Evolutionary conservation across 176 grass and related monocot species (phyloP).

Genomic region (Carex littledalei): DNA sequence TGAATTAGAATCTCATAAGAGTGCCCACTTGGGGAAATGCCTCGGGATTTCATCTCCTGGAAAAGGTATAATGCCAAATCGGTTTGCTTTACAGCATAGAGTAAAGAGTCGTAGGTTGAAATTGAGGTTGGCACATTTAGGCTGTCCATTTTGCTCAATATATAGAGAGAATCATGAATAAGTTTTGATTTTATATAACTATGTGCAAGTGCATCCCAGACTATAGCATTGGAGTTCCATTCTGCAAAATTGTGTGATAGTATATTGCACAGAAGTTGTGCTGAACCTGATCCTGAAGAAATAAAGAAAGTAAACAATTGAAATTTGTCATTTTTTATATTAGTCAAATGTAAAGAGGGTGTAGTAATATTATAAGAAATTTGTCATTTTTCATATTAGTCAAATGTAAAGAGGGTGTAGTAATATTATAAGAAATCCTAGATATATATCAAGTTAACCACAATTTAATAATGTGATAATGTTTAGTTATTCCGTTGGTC

Average conservation of each 20-base stretch:
- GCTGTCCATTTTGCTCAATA: slow-evolving; percentile 73
- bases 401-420: neutral
- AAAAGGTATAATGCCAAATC: slow-evolving; percentile 47
- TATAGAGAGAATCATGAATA: slow-evolving; percentile 63
- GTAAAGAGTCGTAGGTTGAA: slow-evolving; percentile 60
- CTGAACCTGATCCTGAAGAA: slow-evolving; percentile 53
- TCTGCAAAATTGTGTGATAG: slow-evolving; percentile 45
- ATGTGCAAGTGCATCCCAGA: slow-evolving; percentile 81
- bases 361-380: neutral
- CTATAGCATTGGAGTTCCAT: slow-evolving; percentile 28
- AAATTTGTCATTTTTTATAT: neutral
- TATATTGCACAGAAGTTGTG: slow-evolving; percentile 44
- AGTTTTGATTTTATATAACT: slow-evolving; percentile 55
- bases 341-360: neutral
- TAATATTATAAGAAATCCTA: neutral
- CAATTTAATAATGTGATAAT: neutral
- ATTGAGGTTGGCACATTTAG: slow-evolving; percentile 65
- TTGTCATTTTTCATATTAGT: neutral
- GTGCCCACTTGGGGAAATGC: slow-evolving; percentile 45
- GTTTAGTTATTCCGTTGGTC: no score
- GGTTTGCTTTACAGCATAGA: slow-evolving; percentile 46
- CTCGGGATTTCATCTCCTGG: slow-evolving; percentile 56
- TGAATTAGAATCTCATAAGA: slow-evolving; percentile 60
- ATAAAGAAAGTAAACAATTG: neutral
- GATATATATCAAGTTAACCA: neutral